Conservation (phyloP, 768 basidiomycete genomes). For the Suillus placidus region DNA sequence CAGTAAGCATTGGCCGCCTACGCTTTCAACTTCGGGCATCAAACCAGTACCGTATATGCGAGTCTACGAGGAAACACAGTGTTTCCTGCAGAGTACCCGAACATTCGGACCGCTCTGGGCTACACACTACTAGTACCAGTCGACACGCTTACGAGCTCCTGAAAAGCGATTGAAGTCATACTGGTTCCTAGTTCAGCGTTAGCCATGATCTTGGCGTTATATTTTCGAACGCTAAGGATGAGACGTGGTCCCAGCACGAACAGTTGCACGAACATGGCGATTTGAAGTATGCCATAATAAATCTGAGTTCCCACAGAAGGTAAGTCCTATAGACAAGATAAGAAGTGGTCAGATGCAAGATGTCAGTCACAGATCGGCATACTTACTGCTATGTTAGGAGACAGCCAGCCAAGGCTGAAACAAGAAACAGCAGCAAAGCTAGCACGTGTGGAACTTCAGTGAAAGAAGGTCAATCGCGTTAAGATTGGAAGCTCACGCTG, state of each 20-base stretch:
- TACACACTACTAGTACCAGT: background rate
- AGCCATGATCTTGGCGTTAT: background rate
- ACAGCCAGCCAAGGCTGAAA: background rate
- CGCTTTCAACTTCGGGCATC: background rate
- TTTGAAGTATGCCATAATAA: background rate
- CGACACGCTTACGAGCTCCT: background rate
- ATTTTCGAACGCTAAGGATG: background rate
- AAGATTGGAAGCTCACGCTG: background rate
- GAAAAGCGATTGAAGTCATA: background rate
- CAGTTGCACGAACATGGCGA: background rate
- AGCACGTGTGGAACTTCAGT: background rate
- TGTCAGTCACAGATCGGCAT: background rate
- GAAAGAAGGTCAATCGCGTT: background rate
- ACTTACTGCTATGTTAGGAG: background rate
- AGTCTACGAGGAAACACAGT: background rate
- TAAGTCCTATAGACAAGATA: background rate
- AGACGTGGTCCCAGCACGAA: background rate
- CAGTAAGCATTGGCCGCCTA: background rate
- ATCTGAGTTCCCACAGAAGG: background rate
- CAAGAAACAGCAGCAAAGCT: constrained; percentile 2
- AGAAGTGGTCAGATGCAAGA: background rate
- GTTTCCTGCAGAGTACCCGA: background rate
- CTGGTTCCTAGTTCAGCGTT: background rate
- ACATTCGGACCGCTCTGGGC: background rate
- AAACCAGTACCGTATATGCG: background rate